Conservation (phyloP, 2,329 filamentous ascomycete genomes). For the Grosmannia penicillata region DNA sequence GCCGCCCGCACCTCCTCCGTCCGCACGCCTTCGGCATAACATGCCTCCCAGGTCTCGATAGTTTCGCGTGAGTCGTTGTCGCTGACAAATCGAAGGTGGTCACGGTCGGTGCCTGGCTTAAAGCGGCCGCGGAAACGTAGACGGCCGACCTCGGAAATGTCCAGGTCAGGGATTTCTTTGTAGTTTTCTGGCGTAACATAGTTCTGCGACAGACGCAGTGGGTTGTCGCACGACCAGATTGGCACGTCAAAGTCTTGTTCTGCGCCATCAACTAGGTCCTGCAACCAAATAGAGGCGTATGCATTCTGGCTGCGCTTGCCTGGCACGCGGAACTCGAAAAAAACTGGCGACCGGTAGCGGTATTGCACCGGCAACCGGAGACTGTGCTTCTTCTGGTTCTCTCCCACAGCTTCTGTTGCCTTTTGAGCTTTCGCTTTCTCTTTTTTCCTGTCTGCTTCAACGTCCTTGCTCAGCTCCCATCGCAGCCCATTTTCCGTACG, state of each 20-base stretch:
- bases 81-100: conserved; percentile 68
- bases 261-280: conserved; percentile 70
- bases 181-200: conserved; percentile 76
- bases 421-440: too few relatives aligned
- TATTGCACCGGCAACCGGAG: conserved; percentile 76
- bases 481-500: conserved; percentile 30
- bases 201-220: conserved; percentile 70
- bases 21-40: conserved; percentile 74
- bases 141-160: conserved; percentile 67
- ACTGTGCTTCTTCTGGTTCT: conserved; percentile 18
- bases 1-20: conserved; percentile 54
- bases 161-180: conserved; percentile 53
- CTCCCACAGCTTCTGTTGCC: conserved; percentile 19
- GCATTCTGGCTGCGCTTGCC: conserved; percentile 57
- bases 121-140: conserved; percentile 70
- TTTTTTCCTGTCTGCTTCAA: too few relatives aligned
- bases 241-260: conserved; percentile 70
- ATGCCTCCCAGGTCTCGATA: conserved; percentile 89
- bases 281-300: conserved; percentile 74
- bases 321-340: conserved; percentile 67
- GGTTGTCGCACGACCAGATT: conserved; percentile 70
- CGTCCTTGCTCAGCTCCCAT: conserved; percentile 26
- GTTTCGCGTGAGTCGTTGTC: conserved; percentile 87
- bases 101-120: conserved; percentile 78
- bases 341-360: conserved; percentile 76